Conservation (phyloP, 352 stramenopile genomes). For the Elongisporangium senticosum region DNA sequence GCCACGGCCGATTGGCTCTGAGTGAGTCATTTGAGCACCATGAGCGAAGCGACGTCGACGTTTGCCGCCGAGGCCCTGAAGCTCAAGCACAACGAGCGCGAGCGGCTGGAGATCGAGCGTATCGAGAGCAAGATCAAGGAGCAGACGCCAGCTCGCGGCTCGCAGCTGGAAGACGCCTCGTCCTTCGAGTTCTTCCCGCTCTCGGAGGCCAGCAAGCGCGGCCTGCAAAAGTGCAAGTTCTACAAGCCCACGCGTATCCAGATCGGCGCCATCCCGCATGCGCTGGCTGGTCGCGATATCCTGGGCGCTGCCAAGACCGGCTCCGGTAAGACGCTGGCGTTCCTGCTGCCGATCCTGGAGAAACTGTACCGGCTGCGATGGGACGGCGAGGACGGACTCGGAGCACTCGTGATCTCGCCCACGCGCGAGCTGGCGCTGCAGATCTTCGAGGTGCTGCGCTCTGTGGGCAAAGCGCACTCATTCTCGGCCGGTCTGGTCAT, state of each 20-base stretch:
- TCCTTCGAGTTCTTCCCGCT: conserved; percentile 84
- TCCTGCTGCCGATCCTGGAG: conserved; percentile 87
- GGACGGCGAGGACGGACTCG: conserved; percentile 91
- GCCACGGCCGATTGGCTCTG: background rate
- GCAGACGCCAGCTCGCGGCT: conserved; percentile 70
- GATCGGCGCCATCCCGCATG: conserved; percentile 80
- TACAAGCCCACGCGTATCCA: conserved; percentile 88
- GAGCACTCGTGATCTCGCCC: conserved; percentile 95
- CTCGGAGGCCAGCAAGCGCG: conserved; percentile 70
- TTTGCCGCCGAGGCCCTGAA: conserved; percentile 19
- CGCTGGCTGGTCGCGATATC: conserved; percentile 86
- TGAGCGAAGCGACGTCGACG: background rate
- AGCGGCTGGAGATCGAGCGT: conserved; percentile 60
- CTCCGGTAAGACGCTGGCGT: conserved; percentile 92
- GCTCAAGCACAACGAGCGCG: conserved; percentile 72
- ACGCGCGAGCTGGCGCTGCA: conserved; percentile 98
- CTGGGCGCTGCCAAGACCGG: conserved; percentile 91
- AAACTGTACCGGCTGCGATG: conserved; percentile 87
- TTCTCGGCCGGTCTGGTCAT: conserved; percentile 97
- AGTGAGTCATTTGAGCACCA: background rate
- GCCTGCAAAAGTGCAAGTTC: conserved; percentile 74
- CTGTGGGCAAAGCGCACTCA: conserved; percentile 92
- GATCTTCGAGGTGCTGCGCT: conserved; percentile 98
- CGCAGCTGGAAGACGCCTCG: conserved; percentile 63
- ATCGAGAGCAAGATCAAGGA: conserved; percentile 59